Percentiles rank a stretch among this genome's conserved stretches.
These are phyloP conservation scores for Fusarium odoratissimum DNA, from an alignment of 2,329 filamentous ascomycete species.

Conservation along the genomic window DNA sequence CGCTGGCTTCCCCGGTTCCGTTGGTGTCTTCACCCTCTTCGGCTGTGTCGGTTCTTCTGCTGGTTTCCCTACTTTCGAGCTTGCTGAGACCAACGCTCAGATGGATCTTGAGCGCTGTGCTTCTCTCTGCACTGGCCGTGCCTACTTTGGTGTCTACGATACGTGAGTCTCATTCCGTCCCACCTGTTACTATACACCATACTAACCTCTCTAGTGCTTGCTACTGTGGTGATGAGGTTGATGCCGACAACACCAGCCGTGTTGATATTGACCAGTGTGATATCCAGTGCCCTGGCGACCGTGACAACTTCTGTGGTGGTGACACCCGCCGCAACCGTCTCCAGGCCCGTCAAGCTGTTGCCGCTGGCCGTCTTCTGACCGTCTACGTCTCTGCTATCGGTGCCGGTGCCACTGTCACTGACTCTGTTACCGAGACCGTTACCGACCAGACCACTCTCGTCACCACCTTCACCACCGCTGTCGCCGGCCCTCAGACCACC, in stretches of 20 bases:
- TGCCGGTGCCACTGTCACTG: background rate
- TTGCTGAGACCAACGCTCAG: constrained; percentile 12
- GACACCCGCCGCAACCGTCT: constrained; percentile 16
- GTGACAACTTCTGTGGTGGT: constrained; percentile 31
- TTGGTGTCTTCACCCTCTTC: constrained; percentile 38
- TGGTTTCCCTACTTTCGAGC: constrained; percentile 40
- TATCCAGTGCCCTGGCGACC: constrained; percentile 34
- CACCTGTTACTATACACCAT: fast-evolving
- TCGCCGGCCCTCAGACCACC: background rate
- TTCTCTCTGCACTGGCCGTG: constrained; percentile 35
- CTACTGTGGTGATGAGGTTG: constrained; percentile 35
- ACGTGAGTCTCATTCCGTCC: constrained; percentile 28
- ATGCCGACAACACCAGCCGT: background rate
- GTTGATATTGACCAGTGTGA: constrained; percentile 15
- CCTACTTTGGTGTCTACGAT: constrained; percentile 43
- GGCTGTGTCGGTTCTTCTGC: constrained; percentile 42
- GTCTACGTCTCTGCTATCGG: constrained; percentile 10
- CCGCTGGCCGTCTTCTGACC: constrained; percentile 26
- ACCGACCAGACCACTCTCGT: constrained; percentile 18
- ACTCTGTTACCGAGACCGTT: constrained; percentile 1
- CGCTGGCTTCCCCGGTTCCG: constrained; percentile 20
- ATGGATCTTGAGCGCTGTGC: constrained; percentile 44
- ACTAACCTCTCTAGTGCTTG: constrained; percentile 31
- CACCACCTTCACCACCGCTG: constrained; percentile 26
- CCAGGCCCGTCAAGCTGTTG: constrained; percentile 22